Evolutionary conservation across 2,329 filamentous ascomycete species (phyloP), one percentile per base, ranked within the genome.

Genomic region (Penicillium sp.): DNA sequence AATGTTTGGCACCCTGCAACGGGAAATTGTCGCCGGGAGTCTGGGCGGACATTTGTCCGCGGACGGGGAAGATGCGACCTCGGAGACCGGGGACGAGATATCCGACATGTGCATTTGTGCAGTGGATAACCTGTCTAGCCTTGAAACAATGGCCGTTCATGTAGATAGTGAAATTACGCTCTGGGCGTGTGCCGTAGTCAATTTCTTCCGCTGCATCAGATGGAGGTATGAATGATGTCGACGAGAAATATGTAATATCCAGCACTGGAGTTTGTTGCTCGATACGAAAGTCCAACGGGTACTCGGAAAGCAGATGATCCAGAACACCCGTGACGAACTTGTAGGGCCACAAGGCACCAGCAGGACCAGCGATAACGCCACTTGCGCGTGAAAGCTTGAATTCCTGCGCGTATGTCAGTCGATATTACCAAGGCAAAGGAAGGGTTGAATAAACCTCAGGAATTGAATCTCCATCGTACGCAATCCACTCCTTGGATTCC

Each of bases 51-150:
- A 75, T 74, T 23, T 68, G 65, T 0, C 70, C 70, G 4, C 69
- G 63, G 1, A 69, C 50, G 0, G 71, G 69, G 40, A 65, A 70
- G 5, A 74, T 46, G 7, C 58, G 57, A 6, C 70, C 70, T 4
- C 62, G 56, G 3, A 75, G 57, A 0, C 54, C 70, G 0, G 79
- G 77, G 2, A 82, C 56, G 1, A 82, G 71, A 41, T 79, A 72
- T 0, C 72, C 61, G 0, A 75, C 69, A 51, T 76, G 76, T 4
- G 68, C 77, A 50, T 84, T 82, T 1, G 78, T 83, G 6, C 77
- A 77, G 51, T 84, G 77, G 2, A 83, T 68, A 1, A 84, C 66
- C 42, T 82, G 74, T 0, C 67, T 65, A 6, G 77, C 69, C 3
- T 57, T 60, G 27, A 82, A 67, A 0, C 34, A 52, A 2, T 77